Evolutionary conservation across 1,284 basidiomycete genomes (phyloP), one percentile per base, ranked within the genome.

Genomic region (Naganishia cerealis): DNA sequence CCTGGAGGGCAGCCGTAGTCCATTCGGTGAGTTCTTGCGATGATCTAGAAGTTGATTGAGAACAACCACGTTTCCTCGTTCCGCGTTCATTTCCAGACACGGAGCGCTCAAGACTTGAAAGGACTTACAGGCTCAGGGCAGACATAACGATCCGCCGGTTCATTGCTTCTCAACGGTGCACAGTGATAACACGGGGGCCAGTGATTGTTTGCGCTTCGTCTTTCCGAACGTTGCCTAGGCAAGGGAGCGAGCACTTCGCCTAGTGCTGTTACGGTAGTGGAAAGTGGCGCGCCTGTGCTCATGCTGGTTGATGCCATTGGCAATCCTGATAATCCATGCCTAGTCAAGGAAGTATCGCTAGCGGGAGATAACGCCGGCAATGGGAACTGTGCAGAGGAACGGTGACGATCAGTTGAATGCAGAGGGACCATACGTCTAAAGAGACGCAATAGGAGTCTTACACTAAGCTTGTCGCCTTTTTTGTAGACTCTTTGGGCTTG

Each of bases 151-250:
- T 54, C 52, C 3, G 43, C 53, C 16, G 54, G 26, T 53, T 68
- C 56, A n/a, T 57, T 54, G 36, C 26, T 65, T 16, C 55, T 57
- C 46, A 58, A 46, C 2, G 61, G 55, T 9, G 54, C 29, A 42
- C 67, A 68, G 26, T 57, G 39, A 13, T 54, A 46, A 58, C 67
- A 68, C 24, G 67, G 67, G 33, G 46, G 57, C 67, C 67, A 68
- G 21, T 68, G 65, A 36, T 56, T 46, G 13, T 53, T 54, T 9
- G 46, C 40, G 12, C 24, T 26, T 52, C 50, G 57, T 24, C 50
- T 43, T 18, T 50, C 65, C 8, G 42, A 18, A 1, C 48, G 48
- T 16, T n/a, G 24, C 12, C 65, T 48, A 15, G 65, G 18, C 21
- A 63, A 29, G 29, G 61, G 61, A 15, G 50, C 48, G 26, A 63